Evolutionary conservation across 352 stramenopile species (phyloP), one percentile per base, ranked within the genome.

Genomic region (Globisporangium paroecandrum): DNA sequence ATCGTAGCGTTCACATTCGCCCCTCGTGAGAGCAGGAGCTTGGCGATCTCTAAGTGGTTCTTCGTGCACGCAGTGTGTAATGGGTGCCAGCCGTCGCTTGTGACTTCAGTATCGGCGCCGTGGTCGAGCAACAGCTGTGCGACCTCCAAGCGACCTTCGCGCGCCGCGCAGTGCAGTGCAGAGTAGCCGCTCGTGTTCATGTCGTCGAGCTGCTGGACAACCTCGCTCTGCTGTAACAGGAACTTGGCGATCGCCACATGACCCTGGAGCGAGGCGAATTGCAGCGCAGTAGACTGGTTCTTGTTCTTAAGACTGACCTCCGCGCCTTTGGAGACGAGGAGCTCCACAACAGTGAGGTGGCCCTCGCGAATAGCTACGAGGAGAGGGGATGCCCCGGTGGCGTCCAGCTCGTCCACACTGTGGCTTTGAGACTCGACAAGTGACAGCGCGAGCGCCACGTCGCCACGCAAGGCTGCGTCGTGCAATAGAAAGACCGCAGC

Each of bases 361-460:
- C 64, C 64, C 22, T 69, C 64, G 4, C 64, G 64, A n/a, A 56
- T 43, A 15, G 64, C 64, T 20, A 64, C 55, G 9, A 64, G 56
- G 24, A 69, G 32, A 27, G 57, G 41, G 8, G 62, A 62, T n/a
- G 53, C 62, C 5, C 63, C 63, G 13, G n/a, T 49, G 18, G 36
- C 54, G 41, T 68, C 54, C 25, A 22, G 38, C n/a, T 58, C 63
- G 13, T 68, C 54, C 12, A 68, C 63, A 24, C 15, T 34, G 25
- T 62, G 38, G 18, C 58, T 41, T 0, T 43, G 6, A 20, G 36
- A 27, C 15, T 32, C 53, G 36, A 68, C 54, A 1, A 68, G 63
- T 27, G 54, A n/a, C n/a, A 43, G 38, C 20, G 53, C 27, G 25
- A 55, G 54, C 63, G 18, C 43, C 18, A 24, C 43, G 18, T 51